Evolutionary conservation across 495 filamentous ascomycete genomes (phyloP).

Genomic region (Daldinia childiae): DNA sequence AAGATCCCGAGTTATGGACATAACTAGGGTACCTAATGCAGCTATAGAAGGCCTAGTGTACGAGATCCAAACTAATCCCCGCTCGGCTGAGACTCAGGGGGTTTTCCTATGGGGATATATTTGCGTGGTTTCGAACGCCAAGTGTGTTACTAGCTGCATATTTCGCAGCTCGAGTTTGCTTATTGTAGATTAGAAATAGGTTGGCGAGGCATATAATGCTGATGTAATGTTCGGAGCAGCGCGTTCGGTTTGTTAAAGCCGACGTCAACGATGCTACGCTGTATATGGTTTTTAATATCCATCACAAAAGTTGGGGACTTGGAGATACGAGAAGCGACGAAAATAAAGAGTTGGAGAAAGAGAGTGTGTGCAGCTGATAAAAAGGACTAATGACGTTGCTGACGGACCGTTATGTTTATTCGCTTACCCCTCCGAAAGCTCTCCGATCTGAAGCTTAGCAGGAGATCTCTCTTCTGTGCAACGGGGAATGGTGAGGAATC

Average conservation of each 20-base stretch:
- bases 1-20: constrained; percentile 31
- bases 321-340: constrained; percentile 7
- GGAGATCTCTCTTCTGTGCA: not conserved
- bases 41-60: not conserved
- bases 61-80: constrained; percentile 17
- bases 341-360: constrained; percentile 24
- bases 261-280: constrained; percentile 15
- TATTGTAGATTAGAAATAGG: constrained; percentile 40
- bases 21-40: not conserved
- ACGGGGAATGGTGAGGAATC: not conserved
- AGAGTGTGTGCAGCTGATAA: not conserved
- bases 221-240: constrained; percentile 28
- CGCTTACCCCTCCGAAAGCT: constrained; percentile 8
- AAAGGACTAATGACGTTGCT: constrained; percentile 16
- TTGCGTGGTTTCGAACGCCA: constrained; percentile 15
- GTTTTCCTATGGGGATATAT: not conserved
- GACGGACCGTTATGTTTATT: constrained; percentile 7
- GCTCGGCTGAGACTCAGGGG: constrained; percentile 14
- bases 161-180: constrained; percentile 9
- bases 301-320: constrained; percentile 19
- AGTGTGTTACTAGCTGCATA: constrained; percentile 12
- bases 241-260: constrained; percentile 15
- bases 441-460: constrained; percentile 15
- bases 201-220: constrained; percentile 30
- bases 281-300: constrained; percentile 14